Base-by-base conservation (phyloP, 2,329 filamentous ascomycete species). In the Pyrenochaeta sp. region DNA sequence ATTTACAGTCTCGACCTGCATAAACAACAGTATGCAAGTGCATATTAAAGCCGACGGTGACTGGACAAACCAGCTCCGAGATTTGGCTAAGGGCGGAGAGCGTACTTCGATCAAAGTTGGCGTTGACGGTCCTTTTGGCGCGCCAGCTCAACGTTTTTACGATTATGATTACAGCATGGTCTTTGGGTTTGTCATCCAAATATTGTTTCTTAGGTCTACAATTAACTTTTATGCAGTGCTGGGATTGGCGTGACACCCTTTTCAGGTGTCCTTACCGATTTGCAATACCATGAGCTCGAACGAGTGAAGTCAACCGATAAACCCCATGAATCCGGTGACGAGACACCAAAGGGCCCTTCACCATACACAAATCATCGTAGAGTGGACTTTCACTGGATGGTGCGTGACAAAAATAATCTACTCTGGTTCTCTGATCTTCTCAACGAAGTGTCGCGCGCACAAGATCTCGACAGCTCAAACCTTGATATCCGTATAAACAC, bases 341-440 rank as follows among this genome's bases (percentile, higher is more conserved):
- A 56, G 27, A 44, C 55, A 21, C 40, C 40, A 14, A 49, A 54
- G 14, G 42, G 56, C 1, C 31, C 46, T 17, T 62, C 64, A 4
- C 67, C 63, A 1, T 78, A 76, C 29, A 64, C 72, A 1, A 60
- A 73, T 18, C 80, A 82, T 57, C 79, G 83, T 30, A 78, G 83
- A 3, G 79, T 85, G 1, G 84, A 86, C 61, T 85, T 86, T 52
- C 83, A 86, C 68, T 86, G 84, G 84, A 84, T 83, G 58, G 83
- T 86, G 0, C 81, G 83, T 18, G 83, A 86, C 41, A 78, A 79
- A 50, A 85, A 85, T 67, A 78, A 83, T 45, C 76, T 86, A 0
- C 75, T 82, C 2, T 86, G 84, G 84, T 82, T 87, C 45, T 83
- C 83, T 0, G 79, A 84, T 58, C 78, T 86, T 0, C 77, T 86